Evolutionary conservation across 2,329 filamentous ascomycete genomes (phyloP), one percentile per base, ranked within the genome.

Genomic region (Scytalidium sp.): DNA sequence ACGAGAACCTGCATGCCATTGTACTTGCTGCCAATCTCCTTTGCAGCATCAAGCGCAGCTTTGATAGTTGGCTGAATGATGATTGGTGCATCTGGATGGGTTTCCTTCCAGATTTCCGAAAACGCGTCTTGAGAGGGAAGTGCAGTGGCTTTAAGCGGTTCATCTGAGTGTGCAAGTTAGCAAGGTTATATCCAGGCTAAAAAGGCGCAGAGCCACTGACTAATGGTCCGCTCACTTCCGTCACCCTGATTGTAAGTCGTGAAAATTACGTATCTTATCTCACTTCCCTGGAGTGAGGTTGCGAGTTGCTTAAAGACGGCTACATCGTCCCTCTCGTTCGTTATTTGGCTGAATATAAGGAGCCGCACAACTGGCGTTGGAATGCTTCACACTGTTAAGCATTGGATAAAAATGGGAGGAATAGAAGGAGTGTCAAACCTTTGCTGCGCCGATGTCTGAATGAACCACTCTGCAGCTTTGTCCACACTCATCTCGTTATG

Each of bases 391-490:
- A 27, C n/a, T 32, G 17, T 17, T 39, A 17, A 9, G 19, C 23
- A 6, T 32, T 19, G 6, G 25, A 7, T 7, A 9, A 36, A 36
- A 15, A 5, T 36, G 25, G 7, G 7, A 27, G 25, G 7, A 7
- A 13, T 7, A 27, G 13, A 36, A 15, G 13, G 32, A 32, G 15
- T 39, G 2, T 19, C 32, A 20, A 20, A 6, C 59, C 19, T 22
- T 50, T 54, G 41, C 13, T 5, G 11, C 5, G 5, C 17, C 5
- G 54, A 69, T 60, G 77, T 71, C 17, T 65, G 63, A 3, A 82
- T 80, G 61, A 96, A 97, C 91, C 91, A 97, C 54, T 80, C 78
- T 1, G 85, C 85, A 4, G 89, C 88, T 58, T 88, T 79, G 56
- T 86, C 82, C 49, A 97, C 84, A 64, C 90, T 96, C 63, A 97